Evolutionary conservation across 441 rosid species (phyloP), one percentile per base, ranked within the genome.

Genomic region (Erodium trifolium): DNA sequence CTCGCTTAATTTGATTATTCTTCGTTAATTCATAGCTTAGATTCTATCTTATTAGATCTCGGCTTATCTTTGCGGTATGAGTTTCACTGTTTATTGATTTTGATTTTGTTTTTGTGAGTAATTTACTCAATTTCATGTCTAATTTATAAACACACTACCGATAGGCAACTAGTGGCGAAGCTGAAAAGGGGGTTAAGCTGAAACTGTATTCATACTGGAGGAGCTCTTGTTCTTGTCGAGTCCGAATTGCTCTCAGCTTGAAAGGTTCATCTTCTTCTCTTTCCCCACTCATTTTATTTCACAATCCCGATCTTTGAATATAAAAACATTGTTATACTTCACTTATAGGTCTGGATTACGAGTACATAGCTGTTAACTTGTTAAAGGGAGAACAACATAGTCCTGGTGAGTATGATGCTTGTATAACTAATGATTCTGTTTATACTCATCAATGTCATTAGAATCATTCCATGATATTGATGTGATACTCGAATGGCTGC

Each of bases 281-380:
- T 55, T 55, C 27, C 27, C 1, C 17, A 6, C 9, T 6, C 6
- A 47, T 47, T 12, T 2, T 47, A 8, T 47, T 12, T 47, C 13
- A 47, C 3, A 4, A 47, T 47, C 53, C 12, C 9, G 13, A 12
- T 47, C n/a, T 23, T 23, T 23, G 27, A 23, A 23, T 10, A 6
- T 14, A 3, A n/a, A 51, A 51, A 51, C 27, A 23, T 23, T 23
- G 27, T 5, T n/a, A n/a, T 4, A n/a, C 3, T 5, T 69, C 0
- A n/a, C 3, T 5, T 69, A 39, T 74, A 87, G 90, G 87, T 39
- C 71, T 85, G 1, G 65, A 83, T 0, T 91, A 88, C 64, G 90
- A 91, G 18, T 89, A 86, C 72, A 70, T 82, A 59, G 76, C 96
- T 0, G 89, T 93, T 39, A 75, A 89, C 73, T 66, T 93, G 76